phyloP scores from a whole-genome alignment of 73 alveolate genomes.

The Breviolum minutum region DNA sequence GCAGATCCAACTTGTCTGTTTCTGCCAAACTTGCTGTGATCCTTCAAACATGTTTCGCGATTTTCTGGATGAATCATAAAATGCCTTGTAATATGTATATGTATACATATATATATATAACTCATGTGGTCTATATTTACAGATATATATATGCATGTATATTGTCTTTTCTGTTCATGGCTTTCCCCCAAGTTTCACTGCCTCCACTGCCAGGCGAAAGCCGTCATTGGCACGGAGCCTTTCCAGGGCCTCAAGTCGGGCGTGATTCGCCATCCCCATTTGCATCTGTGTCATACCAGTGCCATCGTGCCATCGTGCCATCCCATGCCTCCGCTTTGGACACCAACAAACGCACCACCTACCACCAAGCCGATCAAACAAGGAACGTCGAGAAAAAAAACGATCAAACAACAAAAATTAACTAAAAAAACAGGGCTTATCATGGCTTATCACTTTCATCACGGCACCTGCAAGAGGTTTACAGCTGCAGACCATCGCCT shows the following conservation, averaged over 20 bases:
- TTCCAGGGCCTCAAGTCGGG: background rate
- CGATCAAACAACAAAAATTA: background rate
- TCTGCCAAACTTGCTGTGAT: no score
- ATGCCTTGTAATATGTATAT: no score
- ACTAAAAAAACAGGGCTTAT: background rate
- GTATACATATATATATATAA: no score
- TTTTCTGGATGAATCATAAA: no score
- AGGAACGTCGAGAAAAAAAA: background rate
- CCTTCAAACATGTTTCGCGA: no score
- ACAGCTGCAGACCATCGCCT: slow-evolving; percentile 47
- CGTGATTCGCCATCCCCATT: background rate
- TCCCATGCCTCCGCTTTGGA: slow-evolving; percentile 45
- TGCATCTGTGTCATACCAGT: background rate
- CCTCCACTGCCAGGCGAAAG: background rate
- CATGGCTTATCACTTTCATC: background rate
- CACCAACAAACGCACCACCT: slow-evolving; percentile 57
- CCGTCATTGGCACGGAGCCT: slow-evolving; percentile 8
- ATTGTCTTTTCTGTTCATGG: background rate
- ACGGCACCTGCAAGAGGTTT: slow-evolving; percentile 32
- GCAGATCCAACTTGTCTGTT: no score
- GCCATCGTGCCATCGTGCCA: background rate
- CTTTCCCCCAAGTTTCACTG: background rate
- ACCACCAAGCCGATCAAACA: background rate
- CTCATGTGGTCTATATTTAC: background rate
- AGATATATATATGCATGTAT: background rate